Evolutionary conservation across 2,329 filamentous ascomycete species (phyloP).

Genomic region (Colletotrichum tamarilloi): DNA sequence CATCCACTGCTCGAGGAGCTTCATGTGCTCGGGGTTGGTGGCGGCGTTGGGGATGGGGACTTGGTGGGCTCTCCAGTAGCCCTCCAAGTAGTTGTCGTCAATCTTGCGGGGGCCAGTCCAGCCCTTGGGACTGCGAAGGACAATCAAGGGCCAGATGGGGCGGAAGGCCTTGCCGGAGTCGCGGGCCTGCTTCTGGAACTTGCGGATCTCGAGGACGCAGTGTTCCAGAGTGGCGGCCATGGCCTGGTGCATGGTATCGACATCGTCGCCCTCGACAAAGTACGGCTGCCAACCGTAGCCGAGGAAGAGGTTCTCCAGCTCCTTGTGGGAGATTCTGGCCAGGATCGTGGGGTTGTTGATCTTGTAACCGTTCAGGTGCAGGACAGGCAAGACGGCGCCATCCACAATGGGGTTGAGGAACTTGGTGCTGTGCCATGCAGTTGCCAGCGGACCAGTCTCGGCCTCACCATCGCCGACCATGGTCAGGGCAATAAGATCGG

Average conservation of each 20-base stretch:
- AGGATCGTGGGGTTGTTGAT: slow-evolving; percentile 84
- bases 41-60: slow-evolving; percentile 79
- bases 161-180: slow-evolving; percentile 76
- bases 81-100: slow-evolving; percentile 76
- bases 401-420: slow-evolving; percentile 84
- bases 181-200: slow-evolving; percentile 77
- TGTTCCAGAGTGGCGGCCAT: slow-evolving; percentile 83
- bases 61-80: slow-evolving; percentile 85
- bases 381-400: slow-evolving; percentile 80
- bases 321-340: slow-evolving; percentile 78
- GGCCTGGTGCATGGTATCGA: slow-evolving; percentile 82
- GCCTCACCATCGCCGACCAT: slow-evolving; percentile 85
- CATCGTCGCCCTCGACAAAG: slow-evolving; percentile 81
- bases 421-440: slow-evolving; percentile 85
- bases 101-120: slow-evolving; percentile 82
- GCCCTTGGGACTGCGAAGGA: slow-evolving; percentile 82
- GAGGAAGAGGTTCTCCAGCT: slow-evolving; percentile 75
- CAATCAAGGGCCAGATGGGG: slow-evolving; percentile 82
- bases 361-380: slow-evolving; percentile 87
- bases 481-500: slow-evolving; percentile 78
- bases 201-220: slow-evolving; percentile 76
- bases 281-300: slow-evolving; percentile 85
- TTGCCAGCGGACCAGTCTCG: slow-evolving; percentile 83
- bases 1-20: slow-evolving; percentile 81
- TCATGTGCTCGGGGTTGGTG: slow-evolving; percentile 73